Conservation (phyloP, 441 rosid genomes). For the Pelargonium myrrhifolium region DNA sequence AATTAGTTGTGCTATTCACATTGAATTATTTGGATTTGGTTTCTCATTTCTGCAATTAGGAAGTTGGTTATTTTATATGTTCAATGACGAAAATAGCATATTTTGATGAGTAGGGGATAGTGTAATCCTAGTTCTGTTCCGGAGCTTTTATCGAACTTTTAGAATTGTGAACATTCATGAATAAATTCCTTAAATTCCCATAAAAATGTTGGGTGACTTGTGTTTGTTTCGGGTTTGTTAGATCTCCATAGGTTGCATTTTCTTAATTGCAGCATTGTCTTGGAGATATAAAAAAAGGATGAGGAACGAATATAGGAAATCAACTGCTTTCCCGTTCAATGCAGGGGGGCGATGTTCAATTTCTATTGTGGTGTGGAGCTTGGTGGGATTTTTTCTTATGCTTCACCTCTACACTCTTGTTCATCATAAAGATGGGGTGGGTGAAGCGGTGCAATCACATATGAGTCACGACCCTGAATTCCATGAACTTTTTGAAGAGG, state of each 20-base stretch:
- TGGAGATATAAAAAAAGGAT: constrained; percentile 53
- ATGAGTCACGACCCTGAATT: constrained; percentile 29
- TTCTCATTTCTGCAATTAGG: neutral
- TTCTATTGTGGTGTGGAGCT: constrained; percentile 50
- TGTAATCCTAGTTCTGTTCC: neutral
- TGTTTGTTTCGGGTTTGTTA: constrained; percentile 24
- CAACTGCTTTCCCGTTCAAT: constrained; percentile 60
- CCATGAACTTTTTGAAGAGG: constrained; percentile 55
- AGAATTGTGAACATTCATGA: neutral
- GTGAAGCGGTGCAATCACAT: constrained; percentile 31
- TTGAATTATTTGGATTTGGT: neutral
- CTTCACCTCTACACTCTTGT: constrained; percentile 47
- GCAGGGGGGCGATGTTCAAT: constrained; percentile 64
- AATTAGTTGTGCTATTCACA: neutral
- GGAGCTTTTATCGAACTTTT: neutral
- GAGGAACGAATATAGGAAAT: constrained; percentile 68
- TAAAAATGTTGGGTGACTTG: constrained; percentile 17
- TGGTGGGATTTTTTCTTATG: constrained; percentile 57
- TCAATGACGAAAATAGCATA: neutral
- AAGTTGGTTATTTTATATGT: neutral
- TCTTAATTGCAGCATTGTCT: constrained; percentile 46
- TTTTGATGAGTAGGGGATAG: neutral
- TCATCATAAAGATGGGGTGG: constrained; percentile 32
- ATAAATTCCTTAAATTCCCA: neutral
- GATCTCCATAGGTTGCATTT: constrained; percentile 47